These are phyloP conservation scores for Globisporangium alternatum DNA, from an alignment of 352 stramenopile genomes.

Conservation along the genomic window DNA sequence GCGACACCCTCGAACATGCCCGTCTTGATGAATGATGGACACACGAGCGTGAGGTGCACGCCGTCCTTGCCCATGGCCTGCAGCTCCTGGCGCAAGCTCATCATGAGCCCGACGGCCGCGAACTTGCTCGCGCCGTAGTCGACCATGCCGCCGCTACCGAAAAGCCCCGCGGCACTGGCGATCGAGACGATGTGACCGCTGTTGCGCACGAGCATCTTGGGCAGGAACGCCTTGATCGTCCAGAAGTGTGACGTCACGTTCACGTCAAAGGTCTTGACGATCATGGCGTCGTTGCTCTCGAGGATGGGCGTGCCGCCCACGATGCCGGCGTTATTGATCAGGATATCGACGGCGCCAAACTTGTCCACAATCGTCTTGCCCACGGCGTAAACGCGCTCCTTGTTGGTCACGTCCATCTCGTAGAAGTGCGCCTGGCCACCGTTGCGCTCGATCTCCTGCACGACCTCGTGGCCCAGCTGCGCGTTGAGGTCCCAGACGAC, in stretches of 20 bases:
- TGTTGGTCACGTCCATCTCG: constrained; percentile 37
- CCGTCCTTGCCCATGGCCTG: constrained; percentile 24
- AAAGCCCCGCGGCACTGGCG: constrained; percentile 12
- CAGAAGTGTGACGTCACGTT: too few relatives aligned
- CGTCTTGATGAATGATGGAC: constrained; percentile 55
- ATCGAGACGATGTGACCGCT: too few relatives aligned
- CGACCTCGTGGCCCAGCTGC: constrained; percentile 23
- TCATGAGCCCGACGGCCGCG: constrained; percentile 37
- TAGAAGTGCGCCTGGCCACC: constrained; percentile 26
- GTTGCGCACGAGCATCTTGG: too few relatives aligned
- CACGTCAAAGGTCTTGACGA: too few relatives aligned
- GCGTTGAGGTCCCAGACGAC: constrained; percentile 42
- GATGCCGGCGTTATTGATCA: constrained; percentile 56
- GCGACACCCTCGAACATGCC: constrained; percentile 65
- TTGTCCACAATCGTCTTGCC: constrained; percentile 30
- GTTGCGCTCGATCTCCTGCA: constrained; percentile 29
- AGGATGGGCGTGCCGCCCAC: constrained; percentile 42
- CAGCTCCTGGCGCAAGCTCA: constrained; percentile 49
- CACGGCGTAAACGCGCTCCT: constrained; percentile 25
- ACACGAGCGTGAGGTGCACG: constrained; percentile 45
- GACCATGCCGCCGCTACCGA: constrained; percentile 32
- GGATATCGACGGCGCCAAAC: constrained; percentile 36
- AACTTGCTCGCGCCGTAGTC: constrained; percentile 50
- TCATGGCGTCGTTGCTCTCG: constrained; percentile 12
- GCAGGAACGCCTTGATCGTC: too few relatives aligned